Conservation (phyloP, 208 protist species). For the Leishmania aethiopica region DNA sequence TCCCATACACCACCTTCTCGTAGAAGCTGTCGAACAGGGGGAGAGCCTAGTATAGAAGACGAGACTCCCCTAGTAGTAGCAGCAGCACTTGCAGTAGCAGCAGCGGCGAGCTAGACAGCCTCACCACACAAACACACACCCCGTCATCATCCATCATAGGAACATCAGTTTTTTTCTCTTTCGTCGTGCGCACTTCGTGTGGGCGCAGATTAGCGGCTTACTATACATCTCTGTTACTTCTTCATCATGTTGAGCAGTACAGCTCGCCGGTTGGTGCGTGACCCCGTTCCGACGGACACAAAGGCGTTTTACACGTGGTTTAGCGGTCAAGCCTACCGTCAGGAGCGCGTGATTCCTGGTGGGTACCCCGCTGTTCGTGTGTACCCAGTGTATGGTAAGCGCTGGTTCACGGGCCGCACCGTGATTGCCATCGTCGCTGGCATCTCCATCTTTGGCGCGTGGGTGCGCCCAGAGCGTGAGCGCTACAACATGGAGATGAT, state of each 20-base stretch:
- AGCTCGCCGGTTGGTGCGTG: conserved; percentile 62
- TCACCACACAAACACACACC: neutral
- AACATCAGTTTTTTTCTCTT: conserved; percentile 1
- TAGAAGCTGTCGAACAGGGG: neutral
- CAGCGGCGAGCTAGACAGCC: neutral
- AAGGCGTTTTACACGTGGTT: conserved; percentile 92
- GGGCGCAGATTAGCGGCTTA: neutral
- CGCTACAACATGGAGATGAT: conserved; percentile 92
- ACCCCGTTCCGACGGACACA: conserved; percentile 86
- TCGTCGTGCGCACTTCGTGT: neutral
- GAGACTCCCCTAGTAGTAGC: neutral
- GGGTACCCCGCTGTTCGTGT: conserved; percentile 87
- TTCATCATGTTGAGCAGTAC: conserved; percentile 61
- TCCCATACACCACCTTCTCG: neutral
- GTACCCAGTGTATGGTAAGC: conserved; percentile 91
- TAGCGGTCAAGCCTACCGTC: conserved; percentile 89
- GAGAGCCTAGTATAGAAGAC: neutral
- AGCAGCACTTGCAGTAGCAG: neutral
- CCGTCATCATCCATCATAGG: neutral
- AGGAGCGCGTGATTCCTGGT: conserved; percentile 87
- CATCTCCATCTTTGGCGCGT: conserved; percentile 87
- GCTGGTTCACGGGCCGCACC: conserved; percentile 89
- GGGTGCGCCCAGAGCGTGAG: conserved; percentile 84
- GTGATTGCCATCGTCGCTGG: conserved; percentile 84
- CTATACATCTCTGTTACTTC: neutral